Evolutionary conservation across 2,329 filamentous ascomycete species (phyloP).

Genomic region (Metarhizium brunneum): DNA sequence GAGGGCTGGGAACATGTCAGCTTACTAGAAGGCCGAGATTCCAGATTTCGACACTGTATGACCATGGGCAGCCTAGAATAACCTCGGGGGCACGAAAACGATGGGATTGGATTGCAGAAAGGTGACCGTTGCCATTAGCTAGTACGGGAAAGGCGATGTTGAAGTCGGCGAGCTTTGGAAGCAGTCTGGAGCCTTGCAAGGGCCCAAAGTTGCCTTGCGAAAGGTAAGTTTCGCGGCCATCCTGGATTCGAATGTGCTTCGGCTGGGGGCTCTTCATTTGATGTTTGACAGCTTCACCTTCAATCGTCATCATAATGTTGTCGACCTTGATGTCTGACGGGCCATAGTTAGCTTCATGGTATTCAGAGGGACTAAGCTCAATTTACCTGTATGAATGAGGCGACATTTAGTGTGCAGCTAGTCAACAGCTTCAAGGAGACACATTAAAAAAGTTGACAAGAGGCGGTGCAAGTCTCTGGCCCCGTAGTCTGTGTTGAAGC

Average conservation of each 20-base stretch:
- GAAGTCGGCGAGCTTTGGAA: background rate
- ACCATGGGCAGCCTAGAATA: slow-evolving; percentile 13
- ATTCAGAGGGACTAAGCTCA: background rate
- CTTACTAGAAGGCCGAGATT: slow-evolving; percentile 12
- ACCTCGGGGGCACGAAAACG: slow-evolving; percentile 14
- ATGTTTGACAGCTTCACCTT: background rate
- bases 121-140: background rate
- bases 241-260: slow-evolving; percentile 2
- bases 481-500: slow-evolving; percentile 9
- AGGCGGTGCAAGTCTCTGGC: slow-evolving; percentile 7
- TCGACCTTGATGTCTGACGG: slow-evolving; percentile 14
- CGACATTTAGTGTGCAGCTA: background rate
- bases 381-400: background rate
- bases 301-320: slow-evolving; percentile 11
- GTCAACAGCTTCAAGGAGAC: slow-evolving; percentile 5
- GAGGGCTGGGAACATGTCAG: background rate
- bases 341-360: background rate
- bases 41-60: slow-evolving; percentile 12
- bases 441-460: slow-evolving; percentile 10
- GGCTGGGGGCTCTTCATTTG: background rate
- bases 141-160: background rate
- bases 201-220: slow-evolving; percentile 11
- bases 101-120: slow-evolving; percentile 13
- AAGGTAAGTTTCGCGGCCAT: slow-evolving; percentile 8
- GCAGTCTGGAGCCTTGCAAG: slow-evolving; percentile 2